These are phyloP conservation scores for Monosporascus sp. DNA, from an alignment of 2,329 filamentous ascomycete species.

Conservation along the genomic window DNA sequence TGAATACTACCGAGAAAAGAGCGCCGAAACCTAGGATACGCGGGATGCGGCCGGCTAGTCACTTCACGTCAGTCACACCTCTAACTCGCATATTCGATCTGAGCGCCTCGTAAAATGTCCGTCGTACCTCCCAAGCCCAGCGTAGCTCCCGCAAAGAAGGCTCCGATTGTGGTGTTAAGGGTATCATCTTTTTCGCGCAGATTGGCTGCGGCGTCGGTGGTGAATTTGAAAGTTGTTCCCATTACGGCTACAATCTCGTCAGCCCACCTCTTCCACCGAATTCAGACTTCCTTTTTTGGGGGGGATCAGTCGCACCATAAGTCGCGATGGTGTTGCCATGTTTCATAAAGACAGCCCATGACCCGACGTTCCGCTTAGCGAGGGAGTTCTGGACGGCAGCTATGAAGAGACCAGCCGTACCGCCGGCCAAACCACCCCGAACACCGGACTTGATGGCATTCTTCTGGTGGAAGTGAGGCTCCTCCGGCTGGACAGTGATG, in stretches of 20 bases:
- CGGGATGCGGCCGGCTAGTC: conserved; percentile 55
- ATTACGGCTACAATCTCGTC: conserved; percentile 51
- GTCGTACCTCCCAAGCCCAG: conserved; percentile 67
- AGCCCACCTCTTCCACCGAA: not conserved
- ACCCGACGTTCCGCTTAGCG: conserved; percentile 74
- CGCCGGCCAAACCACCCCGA: conserved; percentile 61
- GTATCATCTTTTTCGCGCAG: conserved; percentile 78
- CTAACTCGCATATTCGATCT: not conserved
- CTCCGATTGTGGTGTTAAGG: conserved; percentile 69
- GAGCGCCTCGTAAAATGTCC: not conserved
- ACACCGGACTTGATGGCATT: conserved; percentile 68
- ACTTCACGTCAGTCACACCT: conserved; percentile 3
- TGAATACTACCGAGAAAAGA: conserved; percentile 49
- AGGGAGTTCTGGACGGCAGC: conserved; percentile 85
- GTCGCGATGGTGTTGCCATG: conserved; percentile 69
- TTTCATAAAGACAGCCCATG: conserved; percentile 73
- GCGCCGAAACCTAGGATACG: conserved; percentile 59
- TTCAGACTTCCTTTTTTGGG: not conserved
- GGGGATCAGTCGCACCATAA: conserved; percentile 36
- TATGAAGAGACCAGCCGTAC: conserved; percentile 63
- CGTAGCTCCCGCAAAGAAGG: conserved; percentile 69
- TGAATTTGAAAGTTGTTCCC: conserved; percentile 74
- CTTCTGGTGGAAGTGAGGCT: conserved; percentile 61
- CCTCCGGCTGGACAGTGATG: conserved; percentile 22
- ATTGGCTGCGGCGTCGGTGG: conserved; percentile 73